These are phyloP conservation scores for Raphidocelis subcapitata DNA, from an alignment of 139 green algal genomes.

Conservation along the genomic window DNA sequence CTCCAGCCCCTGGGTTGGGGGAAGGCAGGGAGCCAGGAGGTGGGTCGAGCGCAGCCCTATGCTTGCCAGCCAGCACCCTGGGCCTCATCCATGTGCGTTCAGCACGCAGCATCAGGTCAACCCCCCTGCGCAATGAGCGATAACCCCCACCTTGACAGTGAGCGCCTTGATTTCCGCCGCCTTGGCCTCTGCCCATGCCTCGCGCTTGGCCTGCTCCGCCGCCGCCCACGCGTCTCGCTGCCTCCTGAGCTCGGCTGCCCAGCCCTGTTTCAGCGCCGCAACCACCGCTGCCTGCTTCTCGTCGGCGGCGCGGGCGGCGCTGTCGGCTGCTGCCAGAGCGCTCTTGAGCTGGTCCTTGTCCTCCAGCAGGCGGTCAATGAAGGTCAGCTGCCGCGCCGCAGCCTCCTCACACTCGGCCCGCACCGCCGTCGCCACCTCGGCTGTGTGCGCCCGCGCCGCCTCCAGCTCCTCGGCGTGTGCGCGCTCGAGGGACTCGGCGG, in stretches of 20 bases:
- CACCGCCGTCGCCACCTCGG: constrained; percentile 26
- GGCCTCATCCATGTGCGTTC: too few species aligned
- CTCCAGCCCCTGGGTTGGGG: constrained; percentile 30
- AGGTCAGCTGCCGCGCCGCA: constrained; percentile 49
- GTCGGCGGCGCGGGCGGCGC: constrained; percentile 7
- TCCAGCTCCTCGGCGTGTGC: constrained; percentile 11
- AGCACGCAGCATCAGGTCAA: too few species aligned
- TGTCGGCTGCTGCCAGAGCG: constrained; percentile 13
- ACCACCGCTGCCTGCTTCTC: constrained; percentile 34
- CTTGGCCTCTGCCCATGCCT: constrained; percentile 59
- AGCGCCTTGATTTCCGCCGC: constrained; percentile 64
- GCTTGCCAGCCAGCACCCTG: too few species aligned
- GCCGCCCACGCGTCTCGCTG: constrained; percentile 56
- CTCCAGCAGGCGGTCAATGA: constrained; percentile 58
- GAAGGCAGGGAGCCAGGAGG: too few species aligned
- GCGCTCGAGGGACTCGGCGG: not conserved
- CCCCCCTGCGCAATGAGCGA: too few species aligned
- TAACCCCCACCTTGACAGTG: constrained; percentile 54
- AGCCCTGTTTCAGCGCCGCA: constrained; percentile 50
- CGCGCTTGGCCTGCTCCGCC: constrained; percentile 38
- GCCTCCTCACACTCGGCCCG: constrained; percentile 41
- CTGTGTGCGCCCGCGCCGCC: constrained; percentile 26
- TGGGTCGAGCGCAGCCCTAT: too few species aligned
- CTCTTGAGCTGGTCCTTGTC: constrained; percentile 51
- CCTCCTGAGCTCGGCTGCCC: constrained; percentile 43